A percentile compares a stretch with the other conserved stretches of the same genome.
These are phyloP conservation scores for Annulohypoxylon moriforme DNA, from an alignment of 495 filamentous ascomycete species.

Conservation along the genomic window DNA sequence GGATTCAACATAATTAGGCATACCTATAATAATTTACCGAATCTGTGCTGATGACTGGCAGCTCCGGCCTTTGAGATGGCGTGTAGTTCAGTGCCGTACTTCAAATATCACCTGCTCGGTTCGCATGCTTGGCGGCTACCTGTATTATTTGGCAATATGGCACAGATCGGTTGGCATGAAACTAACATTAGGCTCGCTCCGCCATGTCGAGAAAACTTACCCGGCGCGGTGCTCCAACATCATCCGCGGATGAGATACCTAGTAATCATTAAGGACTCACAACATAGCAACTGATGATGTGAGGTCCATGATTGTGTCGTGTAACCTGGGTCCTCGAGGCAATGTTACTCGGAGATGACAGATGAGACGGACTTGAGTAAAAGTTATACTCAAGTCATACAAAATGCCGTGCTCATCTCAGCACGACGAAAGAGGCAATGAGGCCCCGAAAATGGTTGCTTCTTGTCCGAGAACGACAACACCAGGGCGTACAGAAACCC, in stretches of 20 bases:
- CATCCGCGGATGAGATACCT: neutral
- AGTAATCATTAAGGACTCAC: conserved; percentile 17
- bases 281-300: conserved; percentile 22
- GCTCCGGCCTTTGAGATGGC: neutral
- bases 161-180: conserved; percentile 17
- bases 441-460: conserved; percentile 39
- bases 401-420: conserved; percentile 36
- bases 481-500: conserved; percentile 33
- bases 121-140: conserved; percentile 7
- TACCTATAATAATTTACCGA: neutral
- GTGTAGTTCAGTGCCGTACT: neutral
- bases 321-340: conserved; percentile 36
- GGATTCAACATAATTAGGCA: neutral
- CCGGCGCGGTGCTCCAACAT: neutral
- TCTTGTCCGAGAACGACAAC: conserved; percentile 44
- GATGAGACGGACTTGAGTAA: conserved; percentile 38
- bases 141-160: conserved; percentile 3
- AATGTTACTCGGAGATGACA: conserved; percentile 44
- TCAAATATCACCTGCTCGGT: neutral
- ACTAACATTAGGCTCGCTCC: neutral
- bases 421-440: conserved; percentile 37
- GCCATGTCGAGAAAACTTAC: neutral
- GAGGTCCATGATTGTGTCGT: conserved; percentile 32
- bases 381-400: conserved; percentile 35
- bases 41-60: no score